These are phyloP conservation scores for Chrysosporium keratinophilum DNA, from an alignment of 2,329 filamentous ascomycete genomes.

Conservation along the genomic window DNA sequence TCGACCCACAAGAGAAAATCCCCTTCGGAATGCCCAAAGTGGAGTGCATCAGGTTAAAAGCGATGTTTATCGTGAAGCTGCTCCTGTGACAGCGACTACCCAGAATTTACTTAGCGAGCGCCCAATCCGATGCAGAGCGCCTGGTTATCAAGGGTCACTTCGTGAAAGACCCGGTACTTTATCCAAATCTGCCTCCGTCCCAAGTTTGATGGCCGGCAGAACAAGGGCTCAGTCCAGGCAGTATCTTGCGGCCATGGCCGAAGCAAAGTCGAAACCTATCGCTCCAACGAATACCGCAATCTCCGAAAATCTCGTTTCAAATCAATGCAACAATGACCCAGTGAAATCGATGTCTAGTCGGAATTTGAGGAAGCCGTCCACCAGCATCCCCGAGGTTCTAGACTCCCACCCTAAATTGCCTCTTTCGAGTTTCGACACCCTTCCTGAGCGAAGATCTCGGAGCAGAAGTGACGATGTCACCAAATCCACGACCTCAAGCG, in stretches of 20 bases:
- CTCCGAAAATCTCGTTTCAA: slow-evolving; percentile 12
- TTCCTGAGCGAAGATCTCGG: background rate
- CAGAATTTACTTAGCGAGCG: slow-evolving; percentile 31
- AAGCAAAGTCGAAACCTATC: slow-evolving; percentile 12
- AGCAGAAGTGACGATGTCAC: slow-evolving; percentile 2
- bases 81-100: background rate
- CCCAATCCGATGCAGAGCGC: slow-evolving; percentile 30
- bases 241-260: slow-evolving; percentile 25
- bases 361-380: background rate
- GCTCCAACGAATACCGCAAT: background rate
- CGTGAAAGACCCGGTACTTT: slow-evolving; percentile 26
- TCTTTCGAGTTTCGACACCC: background rate
- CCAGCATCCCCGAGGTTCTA: background rate
- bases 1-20: slow-evolving; percentile 19
- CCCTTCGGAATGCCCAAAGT: background rate
- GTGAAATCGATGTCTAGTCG: slow-evolving; percentile 11
- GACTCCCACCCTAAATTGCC: background rate
- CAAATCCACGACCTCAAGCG: slow-evolving; percentile 7
- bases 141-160: slow-evolving; percentile 27
- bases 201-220: slow-evolving; percentile 31
- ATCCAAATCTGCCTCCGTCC: slow-evolving; percentile 26
- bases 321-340: slow-evolving; percentile 19
- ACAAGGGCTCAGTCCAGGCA: slow-evolving; percentile 34
- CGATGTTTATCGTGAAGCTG: slow-evolving; percentile 1
- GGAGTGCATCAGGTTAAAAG: background rate